These are phyloP conservation scores for Pythium pyrilobum DNA, from an alignment of 352 stramenopile species.

Conservation along the genomic window DNA sequence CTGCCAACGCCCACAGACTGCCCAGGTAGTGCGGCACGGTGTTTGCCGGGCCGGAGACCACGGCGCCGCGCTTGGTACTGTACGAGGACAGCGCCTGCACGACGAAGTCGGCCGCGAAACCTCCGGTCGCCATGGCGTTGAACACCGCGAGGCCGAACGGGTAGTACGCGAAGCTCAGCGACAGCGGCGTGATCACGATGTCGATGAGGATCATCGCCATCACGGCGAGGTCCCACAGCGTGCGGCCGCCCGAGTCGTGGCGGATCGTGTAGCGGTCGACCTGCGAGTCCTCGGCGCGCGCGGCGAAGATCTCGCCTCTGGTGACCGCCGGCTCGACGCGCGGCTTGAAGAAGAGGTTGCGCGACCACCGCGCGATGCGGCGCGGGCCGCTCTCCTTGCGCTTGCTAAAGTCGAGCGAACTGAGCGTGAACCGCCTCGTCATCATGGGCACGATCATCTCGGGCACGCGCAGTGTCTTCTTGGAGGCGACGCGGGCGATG, in stretches of 20 bases:
- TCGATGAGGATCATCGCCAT: slow-evolving; percentile 51
- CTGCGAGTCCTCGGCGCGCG: slow-evolving; percentile 26
- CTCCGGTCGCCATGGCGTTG: slow-evolving; percentile 31
- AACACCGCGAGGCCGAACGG: slow-evolving; percentile 20
- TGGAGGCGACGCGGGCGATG: not conserved
- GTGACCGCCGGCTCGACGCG: slow-evolving; percentile 16
- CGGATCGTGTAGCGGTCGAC: slow-evolving; percentile 37
- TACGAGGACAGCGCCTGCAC: slow-evolving; percentile 55
- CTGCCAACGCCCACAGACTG: slow-evolving; percentile 46
- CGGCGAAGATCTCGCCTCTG: slow-evolving; percentile 29
- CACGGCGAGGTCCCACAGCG: slow-evolving; percentile 49
- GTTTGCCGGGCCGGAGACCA: slow-evolving; percentile 38
- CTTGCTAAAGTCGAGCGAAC: slow-evolving; percentile 15
- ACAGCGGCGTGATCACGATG: slow-evolving; percentile 44
- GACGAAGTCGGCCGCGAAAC: slow-evolving; percentile 56
- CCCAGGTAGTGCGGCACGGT: slow-evolving; percentile 47
- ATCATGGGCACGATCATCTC: slow-evolving; percentile 25
- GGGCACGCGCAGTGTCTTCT: not conserved
- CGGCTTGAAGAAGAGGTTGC: not conserved
- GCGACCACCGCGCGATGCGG: slow-evolving; percentile 2
- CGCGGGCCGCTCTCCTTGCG: not conserved
- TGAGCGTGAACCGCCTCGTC: slow-evolving; percentile 35
- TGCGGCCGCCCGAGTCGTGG: slow-evolving; percentile 36
- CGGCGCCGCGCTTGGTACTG: slow-evolving; percentile 35
- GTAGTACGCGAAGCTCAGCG: slow-evolving; percentile 41